These are phyloP conservation scores for Pelargonium cotyledonis DNA, from an alignment of 441 rosid species.

Conservation along the genomic window DNA sequence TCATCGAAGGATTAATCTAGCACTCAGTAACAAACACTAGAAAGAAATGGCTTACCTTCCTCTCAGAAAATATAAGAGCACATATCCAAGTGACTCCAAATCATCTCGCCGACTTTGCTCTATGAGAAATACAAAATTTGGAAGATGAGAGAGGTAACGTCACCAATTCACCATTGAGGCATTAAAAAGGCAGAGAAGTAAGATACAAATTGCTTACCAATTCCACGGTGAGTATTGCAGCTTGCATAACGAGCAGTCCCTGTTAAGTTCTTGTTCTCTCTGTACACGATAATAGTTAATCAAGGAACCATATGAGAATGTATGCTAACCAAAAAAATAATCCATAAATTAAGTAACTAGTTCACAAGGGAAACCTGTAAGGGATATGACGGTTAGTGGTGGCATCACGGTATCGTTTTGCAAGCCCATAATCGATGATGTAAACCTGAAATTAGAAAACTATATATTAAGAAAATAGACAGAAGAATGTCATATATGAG, in stretches of 20 bases:
- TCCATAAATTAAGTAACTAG: background rate
- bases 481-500: conserved; percentile 28
- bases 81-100: conserved; percentile 61
- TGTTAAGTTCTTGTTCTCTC: conserved; percentile 59
- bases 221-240: conserved; percentile 67
- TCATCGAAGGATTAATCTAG: conserved; percentile 3
- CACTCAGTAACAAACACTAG: conserved; percentile 10
- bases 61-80: conserved; percentile 56
- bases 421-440: conserved; percentile 60
- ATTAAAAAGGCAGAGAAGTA: background rate
- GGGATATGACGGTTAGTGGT: conserved; percentile 54
- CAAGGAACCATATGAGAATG: background rate
- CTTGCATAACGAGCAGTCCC: conserved; percentile 68
- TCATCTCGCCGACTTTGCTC: conserved; percentile 78
- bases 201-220: conserved; percentile 36
- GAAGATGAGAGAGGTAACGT: background rate
- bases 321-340: background rate
- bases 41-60: conserved; percentile 41
- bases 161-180: too few relatives aligned
- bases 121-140: conserved; percentile 15
- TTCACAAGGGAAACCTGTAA: conserved; percentile 39
- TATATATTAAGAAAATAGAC: conserved; percentile 8
- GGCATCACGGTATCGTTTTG: conserved; percentile 53
- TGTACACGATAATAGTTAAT: conserved; percentile 22
- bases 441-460: conserved; percentile 38